Conservation (phyloP, 2,329 filamentous ascomycete species). For the Penicillium frequentans region DNA sequence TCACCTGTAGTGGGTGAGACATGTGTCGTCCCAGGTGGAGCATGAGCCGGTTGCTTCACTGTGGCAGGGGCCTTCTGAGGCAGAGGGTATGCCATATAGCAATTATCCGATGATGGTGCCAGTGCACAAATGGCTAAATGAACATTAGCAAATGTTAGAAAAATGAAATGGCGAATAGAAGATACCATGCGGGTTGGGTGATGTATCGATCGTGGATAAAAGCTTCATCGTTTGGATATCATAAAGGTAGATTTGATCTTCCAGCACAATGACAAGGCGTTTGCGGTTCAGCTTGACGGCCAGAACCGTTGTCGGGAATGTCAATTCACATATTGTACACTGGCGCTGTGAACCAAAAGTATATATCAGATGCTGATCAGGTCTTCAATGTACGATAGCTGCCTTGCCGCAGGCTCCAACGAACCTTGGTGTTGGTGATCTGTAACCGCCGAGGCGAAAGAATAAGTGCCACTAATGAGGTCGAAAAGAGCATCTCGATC, state of each 20-base stretch:
- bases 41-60: constrained; percentile 70
- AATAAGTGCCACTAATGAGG: constrained; percentile 90
- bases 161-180: not conserved
- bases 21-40: constrained; percentile 72
- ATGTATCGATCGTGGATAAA: constrained; percentile 87
- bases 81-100: constrained; percentile 90
- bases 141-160: not conserved
- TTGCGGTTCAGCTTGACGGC: constrained; percentile 94
- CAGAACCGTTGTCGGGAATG: constrained; percentile 93
- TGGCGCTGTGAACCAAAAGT: constrained; percentile 52
- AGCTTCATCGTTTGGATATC: constrained; percentile 99
- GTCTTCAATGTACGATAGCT: not conserved
- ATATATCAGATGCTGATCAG: constrained; percentile 2
- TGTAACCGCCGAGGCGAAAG: constrained; percentile 87
- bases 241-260: constrained; percentile 97
- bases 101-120: constrained; percentile 91
- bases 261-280: constrained; percentile 85
- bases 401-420: constrained; percentile 24
- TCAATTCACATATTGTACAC: constrained; percentile 96
- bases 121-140: constrained; percentile 79
- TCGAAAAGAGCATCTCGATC: constrained; percentile 98
- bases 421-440: constrained; percentile 95
- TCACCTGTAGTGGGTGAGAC: constrained; percentile 85
- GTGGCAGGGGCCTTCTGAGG: constrained; percentile 63
- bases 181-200: constrained; percentile 78